Evolutionary conservation across 2,329 filamentous ascomycete species (phyloP), one percentile per base, ranked within the genome.

Genomic region (Reticulascus tulasneorum): DNA sequence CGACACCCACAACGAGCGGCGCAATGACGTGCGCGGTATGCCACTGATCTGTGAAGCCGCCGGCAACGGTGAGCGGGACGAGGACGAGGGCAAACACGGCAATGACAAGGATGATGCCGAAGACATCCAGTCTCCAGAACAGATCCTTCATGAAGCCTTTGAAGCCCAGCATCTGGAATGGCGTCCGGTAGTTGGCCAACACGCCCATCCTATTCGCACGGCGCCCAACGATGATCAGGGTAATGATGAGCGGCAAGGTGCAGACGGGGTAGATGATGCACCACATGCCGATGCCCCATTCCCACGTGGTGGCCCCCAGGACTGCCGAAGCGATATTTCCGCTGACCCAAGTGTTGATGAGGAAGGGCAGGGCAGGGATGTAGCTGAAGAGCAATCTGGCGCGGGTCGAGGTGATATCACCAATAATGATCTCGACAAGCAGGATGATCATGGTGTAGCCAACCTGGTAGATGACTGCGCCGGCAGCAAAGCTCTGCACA

Each of bases 261-360:
- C 36, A 38, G 16, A 74, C 66, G 4, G 77, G 69, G 53, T 77
- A 82, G 41, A 82, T 79, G 53, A 82, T 76, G 43, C 63, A 66
- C 64, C 73, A 83, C 77, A 82, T 82, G 47, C 76, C 78, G 21
- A 79, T 68, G 21, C 78, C 79, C 77, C 77, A 82, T 40, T 67
- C 58, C 79, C 79, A 83, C 7, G 58, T 66, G 1, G 71, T 75
- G 11, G 41, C 47, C 1, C 38, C 48, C 2, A 80, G 54, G 2
- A 80, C 73, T 1, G 69, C 60, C 4, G 49, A 39, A 4, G 73
- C 64, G 27, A 83, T 58, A 47, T 81, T 64, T 18, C 79, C 79
- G 44, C 72, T 74, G 5, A 81, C 67, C 79, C 79, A 83, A 2
- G 79, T 77, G 57, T 82, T 82, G 57, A 79, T 73, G 47, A 82